Conservation (phyloP, 2,329 filamentous ascomycete genomes). For the Xylaria sp. region DNA sequence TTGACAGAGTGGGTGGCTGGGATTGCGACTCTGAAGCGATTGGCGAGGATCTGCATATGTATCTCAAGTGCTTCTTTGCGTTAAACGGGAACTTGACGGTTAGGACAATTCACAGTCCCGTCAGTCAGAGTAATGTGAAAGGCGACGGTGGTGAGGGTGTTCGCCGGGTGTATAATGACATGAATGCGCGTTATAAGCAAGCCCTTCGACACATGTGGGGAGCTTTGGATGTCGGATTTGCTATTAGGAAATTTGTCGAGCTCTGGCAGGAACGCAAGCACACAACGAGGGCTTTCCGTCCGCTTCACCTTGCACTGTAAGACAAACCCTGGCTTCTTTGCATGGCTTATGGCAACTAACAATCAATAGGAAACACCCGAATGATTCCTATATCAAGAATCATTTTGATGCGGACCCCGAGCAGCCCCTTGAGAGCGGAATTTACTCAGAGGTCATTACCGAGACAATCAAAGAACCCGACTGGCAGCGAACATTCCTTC, state of each 20-base stretch:
- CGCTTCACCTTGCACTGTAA: slow-evolving; percentile 63
- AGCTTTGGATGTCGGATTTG: slow-evolving; percentile 74
- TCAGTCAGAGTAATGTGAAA: slow-evolving; percentile 78
- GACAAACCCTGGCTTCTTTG: slow-evolving; percentile 23
- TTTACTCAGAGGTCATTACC: slow-evolving; percentile 66
- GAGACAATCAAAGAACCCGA: slow-evolving; percentile 63
- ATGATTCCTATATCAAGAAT: slow-evolving; percentile 61
- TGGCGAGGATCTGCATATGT: slow-evolving; percentile 82
- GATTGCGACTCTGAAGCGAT: slow-evolving; percentile 77
- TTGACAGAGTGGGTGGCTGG: slow-evolving; percentile 78
- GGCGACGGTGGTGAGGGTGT: slow-evolving; percentile 67
- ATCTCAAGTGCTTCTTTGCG: slow-evolving; percentile 81
- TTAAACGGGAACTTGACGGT: slow-evolving; percentile 75
- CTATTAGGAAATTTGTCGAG: slow-evolving; percentile 67
- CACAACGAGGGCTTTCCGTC: slow-evolving; percentile 65
- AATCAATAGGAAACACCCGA: slow-evolving; percentile 54
- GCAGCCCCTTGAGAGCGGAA: slow-evolving; percentile 59
- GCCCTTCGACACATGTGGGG: slow-evolving; percentile 82
- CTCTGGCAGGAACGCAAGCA: slow-evolving; percentile 69
- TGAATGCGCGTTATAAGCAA: slow-evolving; percentile 76
- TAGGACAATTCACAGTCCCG: slow-evolving; percentile 72
- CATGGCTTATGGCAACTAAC: slow-evolving; percentile 37
- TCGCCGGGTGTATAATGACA: slow-evolving; percentile 65
- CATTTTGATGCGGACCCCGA: slow-evolving; percentile 56
- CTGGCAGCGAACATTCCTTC: slow-evolving; percentile 66